Percentiles rank a stretch among this genome's conserved stretches.
These are phyloP conservation scores for Vigna angularis DNA, from an alignment of 306 rosid genomes.

Conservation along the genomic window DNA sequence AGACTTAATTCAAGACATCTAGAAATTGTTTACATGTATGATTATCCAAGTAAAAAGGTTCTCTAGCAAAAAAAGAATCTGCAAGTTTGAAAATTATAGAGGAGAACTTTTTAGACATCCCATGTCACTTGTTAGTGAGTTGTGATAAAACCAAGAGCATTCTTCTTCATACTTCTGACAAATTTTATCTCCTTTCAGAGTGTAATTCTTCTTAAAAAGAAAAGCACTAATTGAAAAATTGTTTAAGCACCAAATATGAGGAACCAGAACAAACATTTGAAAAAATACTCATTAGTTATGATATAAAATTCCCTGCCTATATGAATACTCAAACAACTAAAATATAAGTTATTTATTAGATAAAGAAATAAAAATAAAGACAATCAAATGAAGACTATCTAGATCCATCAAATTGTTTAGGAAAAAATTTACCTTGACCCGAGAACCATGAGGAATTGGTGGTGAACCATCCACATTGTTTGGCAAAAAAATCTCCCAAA, in stretches of 20 bases:
- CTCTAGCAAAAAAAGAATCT: not conserved
- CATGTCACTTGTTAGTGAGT: not conserved
- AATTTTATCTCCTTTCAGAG: slow-evolving; percentile 3
- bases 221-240: not conserved
- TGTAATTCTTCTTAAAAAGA: slow-evolving; percentile 3
- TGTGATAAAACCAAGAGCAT: slow-evolving; percentile 18
- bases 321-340: slow-evolving; percentile 13
- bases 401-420: slow-evolving; percentile 12
- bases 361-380: slow-evolving; percentile 20
- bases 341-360: not conserved
- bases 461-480: slow-evolving; percentile 92
- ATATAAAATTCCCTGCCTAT: slow-evolving; percentile 7
- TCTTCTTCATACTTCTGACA: slow-evolving; percentile 24
- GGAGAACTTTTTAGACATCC: not conserved
- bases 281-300: slow-evolving; percentile 4
- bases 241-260: slow-evolving; percentile 6
- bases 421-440: slow-evolving; percentile 78
- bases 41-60: too few species aligned
- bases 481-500: slow-evolving; percentile 98
- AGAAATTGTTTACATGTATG: slow-evolving; percentile 21
- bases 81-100: not conserved
- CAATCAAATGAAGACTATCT: slow-evolving; percentile 27
- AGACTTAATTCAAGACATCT: too few species aligned
- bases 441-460: slow-evolving; percentile 96
- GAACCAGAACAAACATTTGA: slow-evolving; percentile 17